Percentiles rank a stretch among this genome's conserved stretches.
Evolutionary conservation across 306 rosid species (phyloP).

Genomic region (Vigna trinervia): DNA sequence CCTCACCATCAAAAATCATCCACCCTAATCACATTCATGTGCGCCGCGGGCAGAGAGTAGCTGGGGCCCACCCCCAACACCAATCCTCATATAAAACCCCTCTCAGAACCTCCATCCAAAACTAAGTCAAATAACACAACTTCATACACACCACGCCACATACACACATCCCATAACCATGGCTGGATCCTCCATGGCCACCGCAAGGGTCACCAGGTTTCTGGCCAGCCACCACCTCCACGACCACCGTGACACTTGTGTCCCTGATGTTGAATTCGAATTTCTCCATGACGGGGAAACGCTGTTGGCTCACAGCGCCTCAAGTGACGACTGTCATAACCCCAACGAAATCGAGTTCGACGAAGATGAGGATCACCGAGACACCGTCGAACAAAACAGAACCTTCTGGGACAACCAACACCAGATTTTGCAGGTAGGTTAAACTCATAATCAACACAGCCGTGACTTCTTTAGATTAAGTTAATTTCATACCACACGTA

Average conservation of each 20-base stretch:
- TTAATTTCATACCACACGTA: background rate
- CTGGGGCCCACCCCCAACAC: conserved; percentile 41
- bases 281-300: conserved; percentile 57
- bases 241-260: conserved; percentile 30
- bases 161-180: background rate
- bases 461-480: background rate
- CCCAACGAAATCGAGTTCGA: conserved; percentile 45
- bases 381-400: conserved; percentile 43
- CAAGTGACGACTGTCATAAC: conserved; percentile 45
- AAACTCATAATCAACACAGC: background rate
- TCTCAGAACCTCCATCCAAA: background rate
- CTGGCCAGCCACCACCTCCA: background rate
- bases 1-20: background rate
- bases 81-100: conserved; percentile 35
- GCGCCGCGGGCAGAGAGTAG: conserved; percentile 57
- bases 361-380: conserved; percentile 32
- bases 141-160: background rate
- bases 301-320: conserved; percentile 34
- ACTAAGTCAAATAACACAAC: background rate
- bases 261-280: conserved; percentile 65
- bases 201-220: conserved; percentile 43
- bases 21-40: conserved; percentile 40
- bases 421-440: conserved; percentile 65
- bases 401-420: conserved; percentile 79
- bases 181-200: conserved; percentile 33